Conservation (phyloP, 306 rosid genomes). For the Luffa aegyptiaca region DNA sequence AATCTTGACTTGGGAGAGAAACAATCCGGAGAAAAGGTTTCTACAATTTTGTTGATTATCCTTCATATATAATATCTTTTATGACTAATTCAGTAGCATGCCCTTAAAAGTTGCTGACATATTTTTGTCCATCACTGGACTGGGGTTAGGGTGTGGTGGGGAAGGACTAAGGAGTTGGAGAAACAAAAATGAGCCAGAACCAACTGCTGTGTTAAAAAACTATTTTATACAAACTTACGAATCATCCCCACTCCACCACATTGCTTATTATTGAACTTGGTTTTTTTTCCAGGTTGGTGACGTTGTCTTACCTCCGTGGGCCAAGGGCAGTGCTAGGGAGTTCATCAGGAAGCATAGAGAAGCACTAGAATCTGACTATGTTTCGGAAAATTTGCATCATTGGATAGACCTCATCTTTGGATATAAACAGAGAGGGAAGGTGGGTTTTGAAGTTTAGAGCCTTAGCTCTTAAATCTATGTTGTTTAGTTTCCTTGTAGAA, state of each 20-base stretch:
- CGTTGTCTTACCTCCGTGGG: conserved; percentile 91
- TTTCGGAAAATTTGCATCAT: conserved; percentile 91
- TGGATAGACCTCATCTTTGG: conserved; percentile 99
- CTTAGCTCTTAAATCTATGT: background rate
- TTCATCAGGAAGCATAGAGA: conserved; percentile 96
- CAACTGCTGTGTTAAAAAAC: background rate
- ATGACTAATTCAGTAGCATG: background rate
- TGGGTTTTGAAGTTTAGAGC: conserved; percentile 27
- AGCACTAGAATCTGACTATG: conserved; percentile 89
- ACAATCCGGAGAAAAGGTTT: conserved; percentile 98
- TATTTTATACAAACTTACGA: background rate
- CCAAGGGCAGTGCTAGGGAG: conserved; percentile 87
- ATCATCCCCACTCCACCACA: background rate
- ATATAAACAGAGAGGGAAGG: conserved; percentile 98
- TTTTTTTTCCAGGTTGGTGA: conserved; percentile 67
- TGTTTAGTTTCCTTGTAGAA: background rate
- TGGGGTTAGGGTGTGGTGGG: background rate
- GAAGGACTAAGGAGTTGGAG: background rate
- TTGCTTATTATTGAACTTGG: conserved; percentile 4
- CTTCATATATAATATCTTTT: background rate
- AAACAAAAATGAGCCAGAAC: background rate
- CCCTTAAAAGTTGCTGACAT: background rate
- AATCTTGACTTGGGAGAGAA: conserved; percentile 98
- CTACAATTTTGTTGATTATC: conserved; percentile 7
- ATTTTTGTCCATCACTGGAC: background rate